A percentile compares a stretch with the other conserved stretches of the same genome.
These are phyloP conservation scores for Ceratocystis albifundus DNA, from an alignment of 2,329 filamentous ascomycete species.

Conservation along the genomic window DNA sequence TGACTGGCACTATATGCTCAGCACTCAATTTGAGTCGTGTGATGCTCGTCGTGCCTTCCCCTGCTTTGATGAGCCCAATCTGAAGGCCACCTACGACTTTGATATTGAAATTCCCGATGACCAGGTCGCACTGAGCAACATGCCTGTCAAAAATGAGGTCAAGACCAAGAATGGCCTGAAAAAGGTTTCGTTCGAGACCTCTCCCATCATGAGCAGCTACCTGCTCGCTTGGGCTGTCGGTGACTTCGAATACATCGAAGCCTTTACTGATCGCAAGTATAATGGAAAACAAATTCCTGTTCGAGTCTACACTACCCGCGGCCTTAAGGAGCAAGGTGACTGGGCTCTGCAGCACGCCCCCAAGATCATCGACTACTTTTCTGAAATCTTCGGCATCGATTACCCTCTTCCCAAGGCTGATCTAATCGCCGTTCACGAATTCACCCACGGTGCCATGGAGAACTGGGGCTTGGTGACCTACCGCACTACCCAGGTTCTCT, in stretches of 20 bases:
- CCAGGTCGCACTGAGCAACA: conserved; percentile 84
- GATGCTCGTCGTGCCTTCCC: conserved; percentile 92
- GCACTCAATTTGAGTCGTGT: conserved; percentile 94
- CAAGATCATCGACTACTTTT: conserved; percentile 92
- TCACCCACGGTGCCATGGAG: conserved; percentile 81
- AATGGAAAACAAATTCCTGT: conserved; percentile 85
- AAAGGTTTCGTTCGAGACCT: conserved; percentile 66
- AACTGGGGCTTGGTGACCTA: conserved; percentile 97
- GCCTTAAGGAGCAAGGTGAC: conserved; percentile 82
- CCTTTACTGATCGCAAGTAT: conserved; percentile 78
- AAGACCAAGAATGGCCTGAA: conserved; percentile 53
- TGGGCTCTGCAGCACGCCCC: conserved; percentile 86
- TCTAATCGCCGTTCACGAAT: conserved; percentile 82
- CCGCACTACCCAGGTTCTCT: conserved; percentile 88
- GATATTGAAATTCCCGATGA: conserved; percentile 82
- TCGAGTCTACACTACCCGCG: conserved; percentile 87
- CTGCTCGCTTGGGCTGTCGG: conserved; percentile 88
- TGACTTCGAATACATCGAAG: conserved; percentile 94
- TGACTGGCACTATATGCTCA: conserved; percentile 64
- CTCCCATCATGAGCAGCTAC: conserved; percentile 85
- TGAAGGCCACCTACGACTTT: conserved; percentile 93
- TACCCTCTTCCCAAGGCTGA: conserved; percentile 90
- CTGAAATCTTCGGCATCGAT: conserved; percentile 83
- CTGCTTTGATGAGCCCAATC: conserved; percentile 94
- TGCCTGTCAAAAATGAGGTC: conserved; percentile 68